phyloP scores from a whole-genome alignment of 306 rosid genomes.

The Luffa acutangula region DNA sequence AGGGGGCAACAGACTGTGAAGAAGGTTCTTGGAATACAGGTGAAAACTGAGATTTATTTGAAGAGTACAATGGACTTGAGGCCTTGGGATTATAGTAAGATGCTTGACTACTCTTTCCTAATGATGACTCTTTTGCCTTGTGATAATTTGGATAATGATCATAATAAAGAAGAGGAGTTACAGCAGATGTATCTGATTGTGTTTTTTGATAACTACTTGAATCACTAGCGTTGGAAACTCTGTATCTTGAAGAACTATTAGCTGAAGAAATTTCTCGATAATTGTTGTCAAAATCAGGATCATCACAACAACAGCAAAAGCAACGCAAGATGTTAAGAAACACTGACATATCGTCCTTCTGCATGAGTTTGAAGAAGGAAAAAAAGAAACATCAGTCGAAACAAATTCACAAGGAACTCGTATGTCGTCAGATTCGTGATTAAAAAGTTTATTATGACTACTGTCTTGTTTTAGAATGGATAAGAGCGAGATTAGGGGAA shows the following conservation, averaged over 20 bases:
- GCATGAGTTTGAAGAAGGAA: neutral
- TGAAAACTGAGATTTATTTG: neutral
- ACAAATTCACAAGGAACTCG: neutral
- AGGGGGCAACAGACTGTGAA: neutral
- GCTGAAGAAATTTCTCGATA: neutral
- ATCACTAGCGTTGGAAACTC: too few relatives aligned
- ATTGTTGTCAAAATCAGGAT: neutral
- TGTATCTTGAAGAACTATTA: neutral
- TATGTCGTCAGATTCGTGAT: neutral
- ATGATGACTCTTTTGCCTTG: neutral
- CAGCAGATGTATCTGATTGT: neutral
- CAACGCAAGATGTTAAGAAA: neutral
- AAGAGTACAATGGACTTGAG: neutral
- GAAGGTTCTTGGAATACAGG: neutral
- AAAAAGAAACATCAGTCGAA: neutral
- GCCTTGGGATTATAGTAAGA: neutral
- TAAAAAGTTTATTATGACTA: neutral
- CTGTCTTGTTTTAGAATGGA: neutral
- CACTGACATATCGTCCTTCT: neutral
- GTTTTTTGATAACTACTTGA: neutral
- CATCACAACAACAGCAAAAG: neutral
- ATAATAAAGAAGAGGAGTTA: neutral
- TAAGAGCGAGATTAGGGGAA: neutral
- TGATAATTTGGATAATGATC: neutral
- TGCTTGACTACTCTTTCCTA: neutral